Evolutionary conservation across 2,329 filamentous ascomycete genomes (phyloP).

Genomic region (Colletotrichum zoysiae): DNA sequence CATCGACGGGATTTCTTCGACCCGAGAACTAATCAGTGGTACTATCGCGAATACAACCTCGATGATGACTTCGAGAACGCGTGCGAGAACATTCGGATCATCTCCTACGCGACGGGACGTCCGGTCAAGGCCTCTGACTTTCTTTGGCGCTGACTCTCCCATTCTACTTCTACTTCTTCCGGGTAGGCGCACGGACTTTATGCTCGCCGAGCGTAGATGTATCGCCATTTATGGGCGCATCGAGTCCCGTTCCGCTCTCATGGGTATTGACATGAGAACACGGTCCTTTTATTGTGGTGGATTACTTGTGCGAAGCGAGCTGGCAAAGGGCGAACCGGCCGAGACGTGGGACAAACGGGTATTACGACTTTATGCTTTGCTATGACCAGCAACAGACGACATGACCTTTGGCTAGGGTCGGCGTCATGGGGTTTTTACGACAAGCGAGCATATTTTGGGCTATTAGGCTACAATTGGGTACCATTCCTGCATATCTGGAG

Average conservation of each 20-base stretch:
- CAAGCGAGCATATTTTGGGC: slow-evolving; percentile 4
- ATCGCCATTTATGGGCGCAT: not conserved
- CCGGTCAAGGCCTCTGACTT: slow-evolving; percentile 31
- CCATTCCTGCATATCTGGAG: not conserved
- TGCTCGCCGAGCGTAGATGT: not conserved
- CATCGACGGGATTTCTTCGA: slow-evolving; percentile 36
- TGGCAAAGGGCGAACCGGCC: not conserved
- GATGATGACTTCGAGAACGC: slow-evolving; percentile 38
- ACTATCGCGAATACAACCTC: slow-evolving; percentile 37
- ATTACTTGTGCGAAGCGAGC: not conserved
- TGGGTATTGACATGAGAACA: not conserved
- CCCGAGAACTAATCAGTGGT: slow-evolving; percentile 29
- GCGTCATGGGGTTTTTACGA: not conserved
- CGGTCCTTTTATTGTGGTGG: too few relatives aligned
- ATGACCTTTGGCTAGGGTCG: not conserved
- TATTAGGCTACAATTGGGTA: not conserved
- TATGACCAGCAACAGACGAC: slow-evolving; percentile 5
- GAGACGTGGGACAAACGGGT: not conserved
- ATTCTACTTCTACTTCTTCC: not conserved
- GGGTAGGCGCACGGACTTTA: not conserved
- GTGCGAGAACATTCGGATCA: slow-evolving; percentile 28
- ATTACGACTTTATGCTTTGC: slow-evolving; percentile 17
- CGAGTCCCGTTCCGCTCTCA: not conserved
- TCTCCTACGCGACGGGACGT: slow-evolving; percentile 31
- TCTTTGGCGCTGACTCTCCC: slow-evolving; percentile 18